These are phyloP conservation scores for Phyllosticta citrichinensis DNA, from an alignment of 2,329 filamentous ascomycete genomes.

Conservation along the genomic window DNA sequence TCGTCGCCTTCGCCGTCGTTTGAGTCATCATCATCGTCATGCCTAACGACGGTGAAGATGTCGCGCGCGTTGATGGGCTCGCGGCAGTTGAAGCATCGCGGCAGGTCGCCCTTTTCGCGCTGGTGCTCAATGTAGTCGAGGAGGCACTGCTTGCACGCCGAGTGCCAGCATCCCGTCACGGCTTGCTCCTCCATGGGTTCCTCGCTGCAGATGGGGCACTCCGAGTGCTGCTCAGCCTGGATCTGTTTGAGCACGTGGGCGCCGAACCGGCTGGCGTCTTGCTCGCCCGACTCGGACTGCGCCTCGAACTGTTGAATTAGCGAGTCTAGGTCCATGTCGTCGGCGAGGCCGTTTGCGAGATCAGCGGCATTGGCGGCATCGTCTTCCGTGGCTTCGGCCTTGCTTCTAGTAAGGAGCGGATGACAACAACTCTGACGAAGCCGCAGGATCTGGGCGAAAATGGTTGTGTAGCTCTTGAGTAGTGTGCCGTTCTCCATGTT, in stretches of 20 bases:
- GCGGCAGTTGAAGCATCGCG: conserved; percentile 85
- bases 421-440: conserved; percentile 92
- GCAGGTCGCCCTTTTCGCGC: conserved; percentile 61
- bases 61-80: conserved; percentile 72
- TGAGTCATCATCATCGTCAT: conserved; percentile 44
- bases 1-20: conserved; percentile 18
- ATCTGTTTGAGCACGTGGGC: conserved; percentile 85
- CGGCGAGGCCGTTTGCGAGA: conserved; percentile 67
- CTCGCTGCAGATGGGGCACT: conserved; percentile 91
- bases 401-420: conserved; percentile 78
- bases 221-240: conserved; percentile 73
- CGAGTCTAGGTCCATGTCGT: conserved; percentile 90
- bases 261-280: conserved; percentile 64
- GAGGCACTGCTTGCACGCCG: conserved; percentile 89
- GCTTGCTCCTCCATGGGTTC: conserved; percentile 92
- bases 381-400: conserved; percentile 75
- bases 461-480: conserved; percentile 91
- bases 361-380: conserved; percentile 71
- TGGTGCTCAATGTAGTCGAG: conserved; percentile 83
- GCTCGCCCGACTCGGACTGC: conserved; percentile 41
- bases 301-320: conserved; percentile 77
- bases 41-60: conserved; percentile 81
- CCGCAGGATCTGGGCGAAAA: conserved; percentile 91
- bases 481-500: conserved; percentile 88
- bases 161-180: conserved; percentile 96